phyloP scores from a whole-genome alignment of 305 asterid species.

The Fraxinus xanthoxyloides region DNA sequence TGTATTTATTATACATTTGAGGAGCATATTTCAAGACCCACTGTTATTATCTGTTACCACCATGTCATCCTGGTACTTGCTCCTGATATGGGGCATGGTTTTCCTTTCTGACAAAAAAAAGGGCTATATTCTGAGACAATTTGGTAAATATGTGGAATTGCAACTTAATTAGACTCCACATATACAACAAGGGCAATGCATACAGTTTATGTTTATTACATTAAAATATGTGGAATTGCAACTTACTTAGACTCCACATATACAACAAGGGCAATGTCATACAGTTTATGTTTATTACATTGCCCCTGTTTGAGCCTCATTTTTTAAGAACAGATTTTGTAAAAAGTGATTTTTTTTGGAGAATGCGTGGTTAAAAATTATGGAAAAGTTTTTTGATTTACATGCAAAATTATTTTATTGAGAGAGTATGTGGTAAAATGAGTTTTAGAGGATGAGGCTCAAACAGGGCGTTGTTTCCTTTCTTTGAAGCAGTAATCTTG shows the following conservation, averaged over 20 bases:
- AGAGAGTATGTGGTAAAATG: neutral
- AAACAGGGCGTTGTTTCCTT: neutral
- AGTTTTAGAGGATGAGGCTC: neutral
- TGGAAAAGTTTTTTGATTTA: neutral
- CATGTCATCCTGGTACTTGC: neutral
- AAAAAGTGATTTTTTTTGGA: neutral
- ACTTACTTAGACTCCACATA: neutral
- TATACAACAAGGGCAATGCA: neutral
- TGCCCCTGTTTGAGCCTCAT: neutral
- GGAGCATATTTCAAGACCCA: neutral
- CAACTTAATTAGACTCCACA: neutral
- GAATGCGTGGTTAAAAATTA: neutral
- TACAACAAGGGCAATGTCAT: neutral
- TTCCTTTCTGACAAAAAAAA: neutral
- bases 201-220: neutral
- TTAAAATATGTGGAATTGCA: neutral
- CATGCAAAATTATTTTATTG: neutral
- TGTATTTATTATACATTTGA: neutral
- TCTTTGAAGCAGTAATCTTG: conserved; percentile 6
- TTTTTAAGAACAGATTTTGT: neutral
- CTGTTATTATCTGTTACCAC: neutral
- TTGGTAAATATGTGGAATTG: neutral
- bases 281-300: neutral
- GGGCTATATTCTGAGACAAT: neutral
- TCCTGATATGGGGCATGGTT: neutral